A percentile compares a stretch with the other conserved stretches of the same genome.
These are phyloP conservation scores for Blechomonas ayalai DNA, from an alignment of 208 protist species.

Conservation along the genomic window DNA sequence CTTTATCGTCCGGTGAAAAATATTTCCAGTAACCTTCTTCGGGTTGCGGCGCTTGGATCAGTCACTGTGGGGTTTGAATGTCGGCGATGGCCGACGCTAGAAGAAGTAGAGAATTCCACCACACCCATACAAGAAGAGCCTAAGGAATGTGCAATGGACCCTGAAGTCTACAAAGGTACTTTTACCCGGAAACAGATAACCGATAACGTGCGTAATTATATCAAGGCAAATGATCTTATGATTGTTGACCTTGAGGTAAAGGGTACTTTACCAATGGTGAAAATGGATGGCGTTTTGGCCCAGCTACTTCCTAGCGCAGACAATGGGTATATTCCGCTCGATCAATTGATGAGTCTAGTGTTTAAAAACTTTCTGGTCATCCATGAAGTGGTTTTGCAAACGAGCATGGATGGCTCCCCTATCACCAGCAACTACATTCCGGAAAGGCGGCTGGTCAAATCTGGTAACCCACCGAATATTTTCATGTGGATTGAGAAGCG, in stretches of 20 bases:
- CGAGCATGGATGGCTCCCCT: slow-evolving; percentile 16
- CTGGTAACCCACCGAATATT: slow-evolving; percentile 27
- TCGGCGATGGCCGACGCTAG: too few relatives aligned
- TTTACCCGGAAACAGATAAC: slow-evolving; percentile 26
- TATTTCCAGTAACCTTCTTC: too few relatives aligned
- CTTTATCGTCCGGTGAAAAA: too few relatives aligned
- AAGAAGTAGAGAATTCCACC: too few relatives aligned
- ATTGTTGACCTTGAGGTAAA: slow-evolving; percentile 2
- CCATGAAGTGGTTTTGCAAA: slow-evolving; percentile 53
- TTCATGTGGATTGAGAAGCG: slow-evolving; percentile 41
- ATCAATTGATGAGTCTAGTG: slow-evolving; percentile 20
- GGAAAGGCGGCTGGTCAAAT: slow-evolving; percentile 24
- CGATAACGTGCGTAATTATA: slow-evolving; percentile 47
- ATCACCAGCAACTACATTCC: slow-evolving; percentile 18
- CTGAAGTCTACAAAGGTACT: too few relatives aligned
- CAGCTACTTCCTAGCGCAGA: slow-evolving; percentile 12
- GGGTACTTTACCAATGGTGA: slow-evolving; percentile 24
- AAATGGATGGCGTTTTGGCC: slow-evolving; percentile 25
- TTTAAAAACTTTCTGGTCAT: slow-evolving; percentile 31
- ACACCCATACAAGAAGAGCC: too few relatives aligned
- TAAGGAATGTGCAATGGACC: too few relatives aligned
- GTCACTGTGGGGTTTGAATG: too few relatives aligned
- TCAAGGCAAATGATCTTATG: slow-evolving; percentile 21
- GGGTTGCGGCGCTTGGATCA: too few relatives aligned
- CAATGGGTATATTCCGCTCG: slow-evolving; percentile 15